Conservation (phyloP, 495 filamentous ascomycete genomes). For the Podospora didyma region DNA sequence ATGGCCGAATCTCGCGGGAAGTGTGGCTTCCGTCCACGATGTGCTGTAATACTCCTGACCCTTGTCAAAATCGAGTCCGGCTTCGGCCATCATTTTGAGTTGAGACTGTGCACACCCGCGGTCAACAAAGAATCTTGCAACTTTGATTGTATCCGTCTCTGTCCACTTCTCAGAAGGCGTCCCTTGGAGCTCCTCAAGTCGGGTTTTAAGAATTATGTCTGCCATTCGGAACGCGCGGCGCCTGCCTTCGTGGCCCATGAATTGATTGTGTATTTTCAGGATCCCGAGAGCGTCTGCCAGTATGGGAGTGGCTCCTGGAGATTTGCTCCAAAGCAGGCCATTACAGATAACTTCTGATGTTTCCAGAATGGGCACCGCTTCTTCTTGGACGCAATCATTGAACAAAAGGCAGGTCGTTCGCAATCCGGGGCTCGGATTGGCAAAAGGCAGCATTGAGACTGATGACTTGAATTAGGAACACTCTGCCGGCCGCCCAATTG, state of each 20-base stretch:
- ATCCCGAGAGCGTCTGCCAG: neutral
- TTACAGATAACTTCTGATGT: neutral
- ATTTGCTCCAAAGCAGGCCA: neutral
- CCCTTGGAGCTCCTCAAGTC: neutral
- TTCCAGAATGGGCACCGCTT: neutral
- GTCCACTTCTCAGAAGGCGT: neutral
- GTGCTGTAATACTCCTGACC: neutral
- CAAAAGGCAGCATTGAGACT: neutral
- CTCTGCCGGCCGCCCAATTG: neutral
- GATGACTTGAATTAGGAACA: neutral
- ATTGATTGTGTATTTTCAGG: neutral
- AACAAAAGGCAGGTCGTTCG: neutral
- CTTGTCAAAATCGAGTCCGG: neutral
- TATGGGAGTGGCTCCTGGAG: neutral
- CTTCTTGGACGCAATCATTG: neutral
- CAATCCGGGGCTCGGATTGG: neutral
- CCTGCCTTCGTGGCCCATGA: neutral
- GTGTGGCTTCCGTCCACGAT: neutral
- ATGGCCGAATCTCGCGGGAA: neutral
- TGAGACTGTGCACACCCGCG: neutral
- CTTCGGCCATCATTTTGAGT: neutral
- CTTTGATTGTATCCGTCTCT: neutral
- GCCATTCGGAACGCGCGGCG: neutral
- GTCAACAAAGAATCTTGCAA: neutral
- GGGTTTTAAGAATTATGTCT: neutral